Base-by-base conservation (phyloP, 495 filamentous ascomycete species). In the Neurospora sp. region DNA sequence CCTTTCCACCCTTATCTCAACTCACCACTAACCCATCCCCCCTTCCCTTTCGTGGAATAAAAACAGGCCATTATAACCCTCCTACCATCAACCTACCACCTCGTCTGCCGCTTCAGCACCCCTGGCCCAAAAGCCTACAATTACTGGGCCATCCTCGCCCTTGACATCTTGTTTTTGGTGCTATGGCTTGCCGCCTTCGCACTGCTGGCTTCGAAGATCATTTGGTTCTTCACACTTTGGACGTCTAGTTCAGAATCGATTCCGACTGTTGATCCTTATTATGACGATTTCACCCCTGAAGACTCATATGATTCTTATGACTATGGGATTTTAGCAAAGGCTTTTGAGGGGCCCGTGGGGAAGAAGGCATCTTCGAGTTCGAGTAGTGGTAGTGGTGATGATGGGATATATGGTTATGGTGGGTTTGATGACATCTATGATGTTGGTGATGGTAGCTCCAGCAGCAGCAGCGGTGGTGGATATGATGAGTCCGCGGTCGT, bases 171-270 rank as follows among this genome's bases (percentile, higher is more conserved):
- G 68, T 75, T 82, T 9, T 75, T 84, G 39, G 70, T 85, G 71
- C 79, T 87, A 76, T 87, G 85, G 85, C 74, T 85, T 14, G 78
- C 80, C 71, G 81, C 83, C 0, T 84, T 86, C 42, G 79, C 80
- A 2, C 72, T 85, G 16, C 75, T 84, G 9, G 82, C 83, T 35
- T 74, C 82, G 9, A 74, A 81, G 68, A 73, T 83, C 40, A 79
- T 82, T 8, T 22, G 48, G 31, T 73, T 48, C 20, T 71, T 79
- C 10, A 59, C 48, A 4, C 22, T 59, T 31, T 31, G 48, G 48
- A 31, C 40, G 71, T 68, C 53, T 18, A 35, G 31, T 40, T 8
- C n/a, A 41, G 59, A 20, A 71, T 61, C 39, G 18, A 48, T 53
- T 27, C 45, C 45, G 9, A 22, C 20, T 53, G 20, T 27, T 53